Conservation (phyloP, 23 red algal species). For the Gracilaria caudata region DNA sequence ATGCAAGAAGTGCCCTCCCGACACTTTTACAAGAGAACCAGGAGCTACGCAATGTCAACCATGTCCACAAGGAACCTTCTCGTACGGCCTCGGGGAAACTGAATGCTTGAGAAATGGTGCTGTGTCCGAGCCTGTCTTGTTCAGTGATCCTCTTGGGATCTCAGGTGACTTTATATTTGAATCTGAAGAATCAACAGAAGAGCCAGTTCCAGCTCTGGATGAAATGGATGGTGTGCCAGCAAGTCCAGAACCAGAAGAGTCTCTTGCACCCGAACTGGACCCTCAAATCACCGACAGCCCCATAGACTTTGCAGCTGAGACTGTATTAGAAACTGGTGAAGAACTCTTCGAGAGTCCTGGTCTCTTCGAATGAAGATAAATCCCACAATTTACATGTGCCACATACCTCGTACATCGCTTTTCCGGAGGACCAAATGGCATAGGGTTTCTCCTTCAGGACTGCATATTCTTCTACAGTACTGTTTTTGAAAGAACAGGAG, state of each 20-base stretch:
- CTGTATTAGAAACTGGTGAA: not conserved
- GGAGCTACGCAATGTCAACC: constrained; percentile 1
- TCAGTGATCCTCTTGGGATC: constrained; percentile 1
- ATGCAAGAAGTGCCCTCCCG: constrained; percentile 23
- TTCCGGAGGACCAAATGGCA: not conserved
- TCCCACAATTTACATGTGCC: no score
- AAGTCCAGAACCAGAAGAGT: constrained; percentile 1
- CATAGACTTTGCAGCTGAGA: not conserved
- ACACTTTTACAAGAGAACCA: constrained; percentile 3
- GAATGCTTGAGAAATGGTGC: constrained; percentile 25
- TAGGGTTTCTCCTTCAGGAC: no score
- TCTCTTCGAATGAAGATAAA: not conserved
- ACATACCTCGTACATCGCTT: not conserved
- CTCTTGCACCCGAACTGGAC: not conserved
- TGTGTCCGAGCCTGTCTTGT: not conserved
- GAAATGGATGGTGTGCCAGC: constrained; percentile 4
- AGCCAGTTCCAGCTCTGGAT: not conserved
- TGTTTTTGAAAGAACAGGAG: no score
- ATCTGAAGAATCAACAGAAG: not conserved
- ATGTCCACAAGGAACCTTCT: constrained; percentile 19
- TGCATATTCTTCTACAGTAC: no score
- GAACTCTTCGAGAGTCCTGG: not conserved
- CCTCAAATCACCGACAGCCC: not conserved
- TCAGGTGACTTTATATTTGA: not conserved
- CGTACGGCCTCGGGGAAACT: constrained; percentile 21